phyloP scores from a whole-genome alignment of 2,329 filamentous ascomycete species.

The Phialocephala subalpina region DNA sequence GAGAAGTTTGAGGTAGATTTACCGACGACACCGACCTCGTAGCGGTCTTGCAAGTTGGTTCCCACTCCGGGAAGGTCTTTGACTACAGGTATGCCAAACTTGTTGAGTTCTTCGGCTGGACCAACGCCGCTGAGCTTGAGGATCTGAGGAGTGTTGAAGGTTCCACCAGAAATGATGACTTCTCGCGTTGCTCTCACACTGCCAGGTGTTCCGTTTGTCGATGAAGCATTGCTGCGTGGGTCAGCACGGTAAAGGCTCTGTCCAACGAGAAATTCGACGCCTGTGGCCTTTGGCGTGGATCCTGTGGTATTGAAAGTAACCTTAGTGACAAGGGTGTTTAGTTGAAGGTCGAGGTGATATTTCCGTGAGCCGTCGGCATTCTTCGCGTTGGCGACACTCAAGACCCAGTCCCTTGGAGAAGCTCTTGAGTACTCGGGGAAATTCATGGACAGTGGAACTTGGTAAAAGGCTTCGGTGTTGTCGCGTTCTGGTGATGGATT shows the following conservation, averaged over 20 bases:
- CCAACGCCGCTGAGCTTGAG: constrained; percentile 56
- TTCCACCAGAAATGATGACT: constrained; percentile 56
- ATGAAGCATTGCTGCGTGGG: constrained; percentile 45
- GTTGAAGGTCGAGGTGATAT: constrained; percentile 30
- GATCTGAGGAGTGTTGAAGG: constrained; percentile 54
- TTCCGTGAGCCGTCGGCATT: constrained; percentile 32
- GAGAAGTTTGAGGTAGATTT: constrained; percentile 43
- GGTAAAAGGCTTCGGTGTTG: constrained; percentile 33
- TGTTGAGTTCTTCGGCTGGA: constrained; percentile 46
- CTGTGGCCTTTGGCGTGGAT: constrained; percentile 46
- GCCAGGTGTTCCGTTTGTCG: constrained; percentile 35
- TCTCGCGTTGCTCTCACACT: constrained; percentile 45
- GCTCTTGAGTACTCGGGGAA: constrained; percentile 29
- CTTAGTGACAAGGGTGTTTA: constrained; percentile 47
- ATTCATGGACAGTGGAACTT: constrained; percentile 33
- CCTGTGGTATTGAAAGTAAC: constrained; percentile 47
- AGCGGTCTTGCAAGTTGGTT: constrained; percentile 63
- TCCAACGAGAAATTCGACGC: constrained; percentile 52
- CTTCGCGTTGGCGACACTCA: constrained; percentile 35
- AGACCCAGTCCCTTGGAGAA: constrained; percentile 35
- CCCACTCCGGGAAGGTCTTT: constrained; percentile 71
- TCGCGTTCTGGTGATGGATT: constrained; percentile 25
- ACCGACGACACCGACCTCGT: constrained; percentile 56
- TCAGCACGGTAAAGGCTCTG: constrained; percentile 53
- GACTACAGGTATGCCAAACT: constrained; percentile 57